phyloP scores from a whole-genome alignment of 2,329 filamentous ascomycete species.

The Epichloe sibirici region DNA sequence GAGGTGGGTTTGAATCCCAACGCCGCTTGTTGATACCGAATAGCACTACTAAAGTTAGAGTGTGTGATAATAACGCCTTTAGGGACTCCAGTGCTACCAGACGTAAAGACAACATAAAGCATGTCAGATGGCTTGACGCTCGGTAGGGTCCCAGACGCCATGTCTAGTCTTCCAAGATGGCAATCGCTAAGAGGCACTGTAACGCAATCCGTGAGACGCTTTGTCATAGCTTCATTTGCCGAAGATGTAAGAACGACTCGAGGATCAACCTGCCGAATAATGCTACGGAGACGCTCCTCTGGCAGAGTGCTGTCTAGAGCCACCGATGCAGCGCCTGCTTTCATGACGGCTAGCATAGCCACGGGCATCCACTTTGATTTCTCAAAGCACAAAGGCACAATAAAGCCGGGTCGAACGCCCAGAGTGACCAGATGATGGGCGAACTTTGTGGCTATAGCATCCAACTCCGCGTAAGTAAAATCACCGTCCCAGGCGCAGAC shows the following conservation, averaged over 20 bases:
- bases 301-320: slow-evolving; percentile 8
- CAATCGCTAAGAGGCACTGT: not conserved
- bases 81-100: slow-evolving; percentile 13
- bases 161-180: not conserved
- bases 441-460: slow-evolving; percentile 6
- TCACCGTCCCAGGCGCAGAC: slow-evolving; percentile 16
- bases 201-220: not conserved
- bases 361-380: slow-evolving; percentile 22
- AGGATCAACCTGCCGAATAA: slow-evolving; percentile 1
- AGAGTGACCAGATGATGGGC: slow-evolving; percentile 3
- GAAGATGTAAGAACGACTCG: slow-evolving; percentile 2
- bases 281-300: slow-evolving; percentile 3
- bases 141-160: not conserved
- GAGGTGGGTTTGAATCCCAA: slow-evolving; percentile 4
- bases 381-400: slow-evolving; percentile 23
- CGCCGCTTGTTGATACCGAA: slow-evolving; percentile 1
- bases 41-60: slow-evolving; percentile 4
- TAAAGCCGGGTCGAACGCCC: slow-evolving; percentile 12
- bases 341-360: slow-evolving; percentile 21
- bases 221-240: not conserved
- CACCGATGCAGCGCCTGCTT: slow-evolving; percentile 16
- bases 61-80: slow-evolving; percentile 12
- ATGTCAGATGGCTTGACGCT: not conserved
- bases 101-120: slow-evolving; percentile 10
- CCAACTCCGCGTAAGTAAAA: slow-evolving; percentile 13